Percentiles rank a stretch among this genome's conserved stretches.
Evolutionary conservation across 106 monocot genomes (phyloP).

Genomic region (Iris macrosiphon): DNA sequence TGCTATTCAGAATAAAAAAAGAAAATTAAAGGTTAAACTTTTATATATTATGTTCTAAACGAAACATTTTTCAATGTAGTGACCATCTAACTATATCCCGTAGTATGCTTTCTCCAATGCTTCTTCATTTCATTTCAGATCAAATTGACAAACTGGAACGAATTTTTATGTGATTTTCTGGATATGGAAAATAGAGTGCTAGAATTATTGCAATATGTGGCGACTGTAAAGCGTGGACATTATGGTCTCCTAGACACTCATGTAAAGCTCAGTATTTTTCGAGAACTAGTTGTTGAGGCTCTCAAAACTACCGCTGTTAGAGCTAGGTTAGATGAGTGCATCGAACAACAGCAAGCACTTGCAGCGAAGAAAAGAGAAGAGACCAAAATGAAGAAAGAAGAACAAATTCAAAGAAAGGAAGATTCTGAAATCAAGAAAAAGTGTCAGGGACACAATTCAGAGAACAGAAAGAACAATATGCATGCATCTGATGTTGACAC

Average conservation of each 20-base stretch:
- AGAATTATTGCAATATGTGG: conserved; percentile 35
- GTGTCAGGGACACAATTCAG: conserved; percentile 8
- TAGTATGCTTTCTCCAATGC: neutral
- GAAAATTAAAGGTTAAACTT: conserved; percentile 62
- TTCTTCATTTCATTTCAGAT: conserved; percentile 36
- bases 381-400: conserved; percentile 42
- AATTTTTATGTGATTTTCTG: conserved; percentile 78
- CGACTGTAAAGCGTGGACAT: conserved; percentile 66
- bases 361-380: conserved; percentile 43
- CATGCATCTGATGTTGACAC: neutral
- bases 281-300: conserved; percentile 54
- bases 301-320: conserved; percentile 55
- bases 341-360: conserved; percentile 55
- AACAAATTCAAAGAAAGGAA: conserved; percentile 22
- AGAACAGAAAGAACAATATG: conserved; percentile 16
- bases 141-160: conserved; percentile 58
- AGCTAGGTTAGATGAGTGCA: conserved; percentile 51
- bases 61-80: too few species aligned
- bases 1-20: conserved; percentile 40
- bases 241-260: conserved; percentile 76
- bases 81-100: neutral
- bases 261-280: conserved; percentile 55
- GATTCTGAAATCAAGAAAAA: conserved; percentile 17
- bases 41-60: neutral
- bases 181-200: conserved; percentile 45